Percentiles rank a stretch among this genome's conserved stretches.
phyloP scores from a whole-genome alignment of 2,329 filamentous ascomycete species.

The Pyrenochaeta sp. region DNA sequence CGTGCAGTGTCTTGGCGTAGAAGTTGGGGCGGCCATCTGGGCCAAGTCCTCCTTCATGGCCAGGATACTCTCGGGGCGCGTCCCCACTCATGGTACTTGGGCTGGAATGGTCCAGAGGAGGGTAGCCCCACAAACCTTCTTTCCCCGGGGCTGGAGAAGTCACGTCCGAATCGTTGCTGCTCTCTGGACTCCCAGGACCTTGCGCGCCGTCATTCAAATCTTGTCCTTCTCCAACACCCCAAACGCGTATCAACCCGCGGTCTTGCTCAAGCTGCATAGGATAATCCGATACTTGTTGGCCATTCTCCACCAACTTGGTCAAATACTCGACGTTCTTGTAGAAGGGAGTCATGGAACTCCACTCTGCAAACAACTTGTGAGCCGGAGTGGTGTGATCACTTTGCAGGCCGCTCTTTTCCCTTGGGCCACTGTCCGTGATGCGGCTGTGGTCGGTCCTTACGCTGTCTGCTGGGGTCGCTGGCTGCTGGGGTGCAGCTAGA shows the following conservation, averaged over 20 bases:
- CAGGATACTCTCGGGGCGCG: constrained; percentile 41
- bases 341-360: constrained; percentile 63
- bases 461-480: constrained; percentile 46
- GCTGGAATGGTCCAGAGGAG: constrained; percentile 52
- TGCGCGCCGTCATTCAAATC: constrained; percentile 63
- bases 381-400: constrained; percentile 91
- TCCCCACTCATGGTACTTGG: constrained; percentile 32
- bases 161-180: constrained; percentile 50
- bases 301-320: constrained; percentile 73
- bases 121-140: constrained; percentile 61
- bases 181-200: constrained; percentile 43
- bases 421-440: constrained; percentile 17
- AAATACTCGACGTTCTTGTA: constrained; percentile 58
- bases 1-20: constrained; percentile 59
- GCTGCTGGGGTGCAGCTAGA: constrained; percentile 33
- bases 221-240: constrained; percentile 79
- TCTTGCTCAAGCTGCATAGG: constrained; percentile 79
- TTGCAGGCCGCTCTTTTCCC: constrained; percentile 64
- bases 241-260: constrained; percentile 77
- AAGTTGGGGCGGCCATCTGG: constrained; percentile 63
- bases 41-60: constrained; percentile 60
- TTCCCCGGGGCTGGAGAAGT: constrained; percentile 52
- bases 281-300: constrained; percentile 68
- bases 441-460: constrained; percentile 38
- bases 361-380: constrained; percentile 77